Percentiles rank a stretch among this genome's conserved stretches.
Evolutionary conservation across 2,329 filamentous ascomycete genomes (phyloP).

Genomic region (Arachnopeziza araneosa): DNA sequence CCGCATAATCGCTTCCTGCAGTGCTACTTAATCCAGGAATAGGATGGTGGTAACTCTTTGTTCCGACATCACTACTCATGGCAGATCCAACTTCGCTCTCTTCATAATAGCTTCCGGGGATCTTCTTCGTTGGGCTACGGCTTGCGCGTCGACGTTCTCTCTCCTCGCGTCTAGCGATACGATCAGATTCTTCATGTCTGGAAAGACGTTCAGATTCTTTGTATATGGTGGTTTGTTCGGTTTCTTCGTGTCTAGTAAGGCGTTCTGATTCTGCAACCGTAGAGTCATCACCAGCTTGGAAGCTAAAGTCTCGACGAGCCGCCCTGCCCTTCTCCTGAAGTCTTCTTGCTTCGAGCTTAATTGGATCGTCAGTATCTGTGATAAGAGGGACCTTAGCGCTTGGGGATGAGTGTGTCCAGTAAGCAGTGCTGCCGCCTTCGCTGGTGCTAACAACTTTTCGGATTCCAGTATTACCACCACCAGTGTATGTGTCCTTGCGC

Average conservation of each 20-base stretch:
- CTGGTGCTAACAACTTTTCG: constrained; percentile 23
- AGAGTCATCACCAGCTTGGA: constrained; percentile 28
- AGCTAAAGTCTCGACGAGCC: constrained; percentile 30
- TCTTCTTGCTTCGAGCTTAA: constrained; percentile 50
- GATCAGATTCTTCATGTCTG: constrained; percentile 12
- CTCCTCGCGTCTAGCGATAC: constrained; percentile 13
- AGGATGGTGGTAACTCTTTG: constrained; percentile 31
- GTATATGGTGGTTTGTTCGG: constrained; percentile 7
- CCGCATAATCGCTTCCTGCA: constrained; percentile 23
- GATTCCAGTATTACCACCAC: constrained; percentile 22
- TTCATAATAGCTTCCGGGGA: constrained; percentile 21
- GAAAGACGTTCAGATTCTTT: constrained; percentile 12
- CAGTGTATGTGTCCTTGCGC: constrained; percentile 21
- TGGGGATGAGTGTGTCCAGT: neutral
- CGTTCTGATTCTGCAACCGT: constrained; percentile 12
- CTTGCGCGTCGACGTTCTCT: constrained; percentile 17
- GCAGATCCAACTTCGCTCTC: constrained; percentile 15
- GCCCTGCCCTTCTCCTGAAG: constrained; percentile 49
- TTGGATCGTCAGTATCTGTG: constrained; percentile 33
- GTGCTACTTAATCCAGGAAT: constrained; percentile 29
- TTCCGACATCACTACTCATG: constrained; percentile 28
- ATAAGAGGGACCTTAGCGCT: neutral
- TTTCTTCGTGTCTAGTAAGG: constrained; percentile 9
- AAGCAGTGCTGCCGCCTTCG: neutral
- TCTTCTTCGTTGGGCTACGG: constrained; percentile 23